Evolutionary conservation across 139 green algal genomes (phyloP).

Genomic region (Micractinium sp.): DNA sequence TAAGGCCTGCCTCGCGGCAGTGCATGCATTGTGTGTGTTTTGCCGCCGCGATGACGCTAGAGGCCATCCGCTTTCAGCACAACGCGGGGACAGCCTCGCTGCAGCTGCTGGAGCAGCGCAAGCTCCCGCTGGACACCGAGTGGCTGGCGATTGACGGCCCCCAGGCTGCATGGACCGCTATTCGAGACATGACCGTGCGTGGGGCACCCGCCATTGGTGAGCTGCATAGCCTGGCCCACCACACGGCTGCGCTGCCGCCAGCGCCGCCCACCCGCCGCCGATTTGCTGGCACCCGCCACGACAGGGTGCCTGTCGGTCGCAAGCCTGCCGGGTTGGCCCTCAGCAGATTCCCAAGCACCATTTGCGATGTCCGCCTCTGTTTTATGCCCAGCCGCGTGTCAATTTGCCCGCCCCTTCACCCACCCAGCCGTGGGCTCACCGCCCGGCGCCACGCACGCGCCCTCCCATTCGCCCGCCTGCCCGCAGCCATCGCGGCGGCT

Average conservation of each 20-base stretch:
- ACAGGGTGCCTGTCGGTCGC: too few relatives aligned
- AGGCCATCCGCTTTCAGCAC: conserved; percentile 80
- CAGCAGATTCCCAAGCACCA: too few relatives aligned
- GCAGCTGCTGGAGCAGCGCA: conserved; percentile 90
- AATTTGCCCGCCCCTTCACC: too few relatives aligned
- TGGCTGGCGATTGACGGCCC: conserved; percentile 71
- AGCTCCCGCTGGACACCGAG: conserved; percentile 74
- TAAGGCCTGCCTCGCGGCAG: too few relatives aligned
- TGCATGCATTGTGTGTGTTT: too few relatives aligned
- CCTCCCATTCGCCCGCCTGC: not conserved
- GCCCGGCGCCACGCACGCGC: too few relatives aligned
- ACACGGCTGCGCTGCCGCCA: not conserved
- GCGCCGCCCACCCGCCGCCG: not conserved
- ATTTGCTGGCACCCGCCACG: too few relatives aligned
- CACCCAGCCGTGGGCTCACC: too few relatives aligned
- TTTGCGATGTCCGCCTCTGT: too few relatives aligned
- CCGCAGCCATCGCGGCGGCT: conserved; percentile 80
- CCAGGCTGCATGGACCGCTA: conserved; percentile 69
- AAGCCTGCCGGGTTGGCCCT: too few relatives aligned
- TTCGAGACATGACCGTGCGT: conserved; percentile 93
- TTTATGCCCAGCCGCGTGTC: too few relatives aligned
- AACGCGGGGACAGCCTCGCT: conserved; percentile 58
- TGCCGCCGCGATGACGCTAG: conserved; percentile 34
- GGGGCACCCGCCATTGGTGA: conserved; percentile 90
- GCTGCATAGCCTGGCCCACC: not conserved